Conservation (phyloP, 2,329 filamentous ascomycete species). For the Ophiostoma australiae region DNA sequence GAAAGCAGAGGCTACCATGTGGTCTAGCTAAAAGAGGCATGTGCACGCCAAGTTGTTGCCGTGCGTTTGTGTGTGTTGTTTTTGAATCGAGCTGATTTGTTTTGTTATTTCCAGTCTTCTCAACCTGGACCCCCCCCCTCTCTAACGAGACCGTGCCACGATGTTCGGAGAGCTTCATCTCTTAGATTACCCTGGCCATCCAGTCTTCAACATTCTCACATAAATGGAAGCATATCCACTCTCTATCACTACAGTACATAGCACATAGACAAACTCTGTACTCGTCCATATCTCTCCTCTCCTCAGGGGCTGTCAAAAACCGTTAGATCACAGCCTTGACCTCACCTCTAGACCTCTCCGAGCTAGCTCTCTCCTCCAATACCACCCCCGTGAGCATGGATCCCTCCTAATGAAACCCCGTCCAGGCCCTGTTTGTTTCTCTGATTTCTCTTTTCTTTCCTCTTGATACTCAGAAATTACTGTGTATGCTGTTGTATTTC, state of each 20-base stretch:
- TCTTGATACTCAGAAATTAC: too few relatives aligned
- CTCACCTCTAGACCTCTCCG: conserved; percentile 10
- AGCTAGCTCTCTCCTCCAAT: conserved; percentile 5
- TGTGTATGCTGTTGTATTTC: not conserved
- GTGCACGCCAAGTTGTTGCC: not conserved
- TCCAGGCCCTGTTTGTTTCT: not conserved
- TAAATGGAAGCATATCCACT: not conserved
- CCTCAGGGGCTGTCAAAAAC: not conserved
- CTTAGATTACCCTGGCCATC: not conserved
- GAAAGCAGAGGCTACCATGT: not conserved
- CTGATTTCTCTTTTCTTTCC: not conserved
- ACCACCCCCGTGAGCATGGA: conserved; percentile 2
- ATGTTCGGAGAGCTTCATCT: too few relatives aligned
- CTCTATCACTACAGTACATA: too few relatives aligned
- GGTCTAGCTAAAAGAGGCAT: not conserved
- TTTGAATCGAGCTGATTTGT: not conserved
- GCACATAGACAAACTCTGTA: too few relatives aligned
- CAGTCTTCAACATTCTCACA: not conserved
- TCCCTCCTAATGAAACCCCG: not conserved
- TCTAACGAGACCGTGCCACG: too few relatives aligned
- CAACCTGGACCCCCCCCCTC: too few relatives aligned
- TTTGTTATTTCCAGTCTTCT: not conserved
- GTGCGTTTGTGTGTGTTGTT: not conserved
- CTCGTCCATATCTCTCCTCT: not conserved
- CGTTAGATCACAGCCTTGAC: conserved; percentile 14